These are phyloP conservation scores for Gymnopilus junonius DNA, from an alignment of 768 basidiomycete genomes.

Conservation along the genomic window DNA sequence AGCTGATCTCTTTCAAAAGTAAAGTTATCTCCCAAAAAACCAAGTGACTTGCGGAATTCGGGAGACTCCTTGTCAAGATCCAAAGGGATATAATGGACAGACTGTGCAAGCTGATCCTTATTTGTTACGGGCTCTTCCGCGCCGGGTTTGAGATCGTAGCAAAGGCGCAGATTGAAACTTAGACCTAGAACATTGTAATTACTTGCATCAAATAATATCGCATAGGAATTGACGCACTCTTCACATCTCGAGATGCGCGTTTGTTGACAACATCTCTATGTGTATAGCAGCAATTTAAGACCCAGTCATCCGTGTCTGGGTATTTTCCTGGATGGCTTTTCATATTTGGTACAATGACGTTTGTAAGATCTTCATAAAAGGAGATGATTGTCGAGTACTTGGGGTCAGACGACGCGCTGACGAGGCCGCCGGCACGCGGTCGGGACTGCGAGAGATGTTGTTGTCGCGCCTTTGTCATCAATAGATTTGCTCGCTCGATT, in stretches of 20 bases:
- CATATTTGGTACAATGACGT: conserved; percentile 71
- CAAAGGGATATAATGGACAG: conserved; percentile 65
- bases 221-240: conserved; percentile 38
- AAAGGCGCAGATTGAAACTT: conserved; percentile 60
- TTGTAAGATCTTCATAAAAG: conserved; percentile 88
- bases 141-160: conserved; percentile 40
- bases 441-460: conserved; percentile 45
- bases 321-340: conserved; percentile 43
- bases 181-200: conserved; percentile 46
- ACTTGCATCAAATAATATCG: neutral
- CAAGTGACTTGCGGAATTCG: conserved; percentile 61
- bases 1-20: conserved; percentile 72
- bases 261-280: conserved; percentile 40
- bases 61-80: conserved; percentile 63
- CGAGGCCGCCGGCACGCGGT: conserved; percentile 36
- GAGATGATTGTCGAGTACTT: conserved; percentile 64
- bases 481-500: conserved; percentile 54
- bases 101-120: conserved; percentile 44
- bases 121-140: conserved; percentile 35
- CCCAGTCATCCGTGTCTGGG: conserved; percentile 60
- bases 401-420: conserved; percentile 50
- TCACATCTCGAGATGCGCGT: conserved; percentile 27
- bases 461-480: conserved; percentile 38
- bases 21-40: conserved; percentile 66
- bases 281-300: conserved; percentile 71